phyloP scores from a whole-genome alignment of 768 basidiomycete species.

The Nidularia pulvinata region DNA sequence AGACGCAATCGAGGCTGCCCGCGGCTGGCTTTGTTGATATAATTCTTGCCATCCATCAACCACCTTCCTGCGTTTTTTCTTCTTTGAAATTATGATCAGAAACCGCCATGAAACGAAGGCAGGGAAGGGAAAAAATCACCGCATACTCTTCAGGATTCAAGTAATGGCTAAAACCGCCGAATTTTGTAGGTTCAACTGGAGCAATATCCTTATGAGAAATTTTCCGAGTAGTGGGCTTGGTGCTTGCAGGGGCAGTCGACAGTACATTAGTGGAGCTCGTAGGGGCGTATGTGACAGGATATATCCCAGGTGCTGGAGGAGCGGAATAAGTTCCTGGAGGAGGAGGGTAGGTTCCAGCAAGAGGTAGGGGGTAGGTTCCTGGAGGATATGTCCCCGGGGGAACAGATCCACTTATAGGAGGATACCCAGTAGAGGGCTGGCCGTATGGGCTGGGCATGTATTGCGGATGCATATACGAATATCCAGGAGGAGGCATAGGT shows the following conservation, averaged over 20 bases:
- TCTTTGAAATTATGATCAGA: background rate
- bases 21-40: background rate
- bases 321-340: background rate
- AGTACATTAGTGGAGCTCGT: background rate
- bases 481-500: slow-evolving; percentile 5
- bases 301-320: background rate
- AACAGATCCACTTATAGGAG: background rate
- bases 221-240: background rate
- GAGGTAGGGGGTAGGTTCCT: background rate
- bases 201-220: background rate
- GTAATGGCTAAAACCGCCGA: background rate
- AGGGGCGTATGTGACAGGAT: background rate
- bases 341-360: background rate
- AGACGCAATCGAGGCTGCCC: background rate
- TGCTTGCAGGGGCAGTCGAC: background rate
- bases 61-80: slow-evolving; percentile 13
- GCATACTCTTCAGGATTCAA: background rate
- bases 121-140: background rate
- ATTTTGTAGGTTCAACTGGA: background rate
- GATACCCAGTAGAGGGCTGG: slow-evolving; percentile 4
- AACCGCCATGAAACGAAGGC: background rate
- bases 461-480: slow-evolving; percentile 12
- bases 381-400: background rate
- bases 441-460: slow-evolving; percentile 3
- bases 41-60: slow-evolving; percentile 11